Conservation (phyloP, 2,329 filamentous ascomycete genomes). For the Talaromyces atroroseus region DNA sequence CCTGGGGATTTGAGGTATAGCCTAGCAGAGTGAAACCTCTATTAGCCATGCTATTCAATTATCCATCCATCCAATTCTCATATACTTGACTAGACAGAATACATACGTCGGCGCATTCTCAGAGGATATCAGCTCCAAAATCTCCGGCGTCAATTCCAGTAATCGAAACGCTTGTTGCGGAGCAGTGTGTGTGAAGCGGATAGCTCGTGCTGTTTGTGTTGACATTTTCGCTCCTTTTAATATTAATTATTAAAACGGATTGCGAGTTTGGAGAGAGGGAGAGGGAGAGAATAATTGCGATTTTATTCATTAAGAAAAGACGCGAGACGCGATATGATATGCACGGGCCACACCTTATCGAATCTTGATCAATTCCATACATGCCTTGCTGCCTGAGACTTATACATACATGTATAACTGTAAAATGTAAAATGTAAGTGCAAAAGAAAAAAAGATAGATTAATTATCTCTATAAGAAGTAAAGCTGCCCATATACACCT, state of each 20-base stretch:
- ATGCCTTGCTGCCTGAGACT: neutral
- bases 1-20: conserved; percentile 41
- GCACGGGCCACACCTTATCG: conserved; percentile 33
- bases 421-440: no score
- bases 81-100: neutral
- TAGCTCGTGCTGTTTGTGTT: conserved; percentile 31
- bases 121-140: conserved; percentile 50
- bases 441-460: neutral
- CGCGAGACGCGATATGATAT: conserved; percentile 18
- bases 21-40: conserved; percentile 18
- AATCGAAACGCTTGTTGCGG: conserved; percentile 52
- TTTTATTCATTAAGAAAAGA: neutral
- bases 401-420: no score
- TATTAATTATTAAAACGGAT: neutral
- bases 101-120: conserved; percentile 38
- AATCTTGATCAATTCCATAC: neutral
- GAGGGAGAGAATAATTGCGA: neutral
- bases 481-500: neutral
- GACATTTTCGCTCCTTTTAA: conserved; percentile 24
- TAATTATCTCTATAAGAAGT: conserved; percentile 1
- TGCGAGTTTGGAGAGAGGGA: neutral
- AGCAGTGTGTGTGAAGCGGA: conserved; percentile 37
- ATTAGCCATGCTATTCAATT: neutral
- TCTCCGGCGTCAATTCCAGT: conserved; percentile 55
- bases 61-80: neutral